Evolutionary conservation across 176 grass and related monocot species (phyloP).

Genomic region (Carex myosuroides): DNA sequence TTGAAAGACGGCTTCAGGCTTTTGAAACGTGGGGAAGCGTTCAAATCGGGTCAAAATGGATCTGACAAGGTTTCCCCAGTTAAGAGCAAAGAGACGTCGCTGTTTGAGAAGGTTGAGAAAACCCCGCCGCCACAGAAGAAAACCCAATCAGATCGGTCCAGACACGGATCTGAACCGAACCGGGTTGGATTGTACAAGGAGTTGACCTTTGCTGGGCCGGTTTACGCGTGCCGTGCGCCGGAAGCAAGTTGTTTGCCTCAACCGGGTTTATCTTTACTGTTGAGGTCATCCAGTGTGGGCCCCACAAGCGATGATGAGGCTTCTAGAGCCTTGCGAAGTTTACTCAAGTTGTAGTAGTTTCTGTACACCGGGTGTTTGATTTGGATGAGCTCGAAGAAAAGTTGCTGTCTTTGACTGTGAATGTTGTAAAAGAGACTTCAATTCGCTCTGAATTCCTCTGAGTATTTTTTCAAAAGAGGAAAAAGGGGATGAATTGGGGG

Average conservation of each 20-base stretch:
- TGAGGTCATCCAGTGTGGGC: background rate
- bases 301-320: background rate
- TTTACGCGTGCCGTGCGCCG: background rate
- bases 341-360: background rate
- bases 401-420: background rate
- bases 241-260: background rate
- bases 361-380: background rate
- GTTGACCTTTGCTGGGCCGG: background rate
- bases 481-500: background rate
- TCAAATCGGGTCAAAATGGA: background rate
- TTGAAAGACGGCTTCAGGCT: background rate
- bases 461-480: constrained; percentile 13
- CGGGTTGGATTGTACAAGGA: background rate
- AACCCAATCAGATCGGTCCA: background rate
- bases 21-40: background rate
- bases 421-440: background rate
- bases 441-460: background rate
- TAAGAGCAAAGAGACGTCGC: background rate
- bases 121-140: background rate
- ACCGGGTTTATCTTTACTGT: background rate
- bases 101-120: no score
- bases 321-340: background rate
- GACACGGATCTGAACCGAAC: background rate
- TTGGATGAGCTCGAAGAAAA: background rate
- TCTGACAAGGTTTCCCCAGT: background rate